phyloP scores from a whole-genome alignment of 202 grass and related monocot species.

The Musa balbisiana region DNA sequence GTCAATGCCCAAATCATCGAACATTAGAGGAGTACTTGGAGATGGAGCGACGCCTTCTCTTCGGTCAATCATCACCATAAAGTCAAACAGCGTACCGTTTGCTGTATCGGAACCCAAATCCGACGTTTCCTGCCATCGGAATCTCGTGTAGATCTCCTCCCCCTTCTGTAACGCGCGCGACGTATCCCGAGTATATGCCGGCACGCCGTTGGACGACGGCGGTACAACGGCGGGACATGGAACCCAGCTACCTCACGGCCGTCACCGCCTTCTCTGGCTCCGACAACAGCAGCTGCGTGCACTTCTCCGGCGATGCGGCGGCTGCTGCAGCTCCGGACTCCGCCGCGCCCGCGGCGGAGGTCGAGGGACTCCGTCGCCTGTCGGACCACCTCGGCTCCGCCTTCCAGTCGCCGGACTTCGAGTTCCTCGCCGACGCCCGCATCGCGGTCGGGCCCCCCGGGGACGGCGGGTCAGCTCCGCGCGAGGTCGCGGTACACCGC shows the following conservation, averaged over 20 bases:
- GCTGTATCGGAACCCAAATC: too few species aligned
- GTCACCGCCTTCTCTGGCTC: constrained; percentile 18
- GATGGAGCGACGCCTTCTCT: too few species aligned
- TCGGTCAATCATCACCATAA: too few species aligned
- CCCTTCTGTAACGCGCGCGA: too few species aligned
- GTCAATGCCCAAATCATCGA: too few species aligned
- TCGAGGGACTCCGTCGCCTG: constrained; percentile 22
- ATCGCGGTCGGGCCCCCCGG: background rate
- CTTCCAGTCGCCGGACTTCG: constrained; percentile 11
- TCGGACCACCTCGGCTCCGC: constrained; percentile 15
- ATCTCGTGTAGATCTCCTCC: too few species aligned
- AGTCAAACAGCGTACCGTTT: too few species aligned
- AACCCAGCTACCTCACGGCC: constrained; percentile 11
- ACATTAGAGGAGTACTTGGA: too few species aligned
- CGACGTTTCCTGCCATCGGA: too few species aligned
- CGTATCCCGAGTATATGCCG: too few species aligned
- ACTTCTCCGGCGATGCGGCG: background rate
- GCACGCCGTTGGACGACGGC: background rate
- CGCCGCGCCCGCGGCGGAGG: background rate
- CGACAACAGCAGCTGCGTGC: constrained; percentile 22
- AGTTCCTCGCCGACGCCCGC: constrained; percentile 14
- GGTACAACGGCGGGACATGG: background rate
- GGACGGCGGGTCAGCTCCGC: background rate
- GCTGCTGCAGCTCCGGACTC: background rate
- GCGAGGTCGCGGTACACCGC: constrained; percentile 17